Percentiles rank a stretch among this genome's conserved stretches.
Conservation (phyloP, 306 rosid genomes). For the Glycine soja region DNA sequence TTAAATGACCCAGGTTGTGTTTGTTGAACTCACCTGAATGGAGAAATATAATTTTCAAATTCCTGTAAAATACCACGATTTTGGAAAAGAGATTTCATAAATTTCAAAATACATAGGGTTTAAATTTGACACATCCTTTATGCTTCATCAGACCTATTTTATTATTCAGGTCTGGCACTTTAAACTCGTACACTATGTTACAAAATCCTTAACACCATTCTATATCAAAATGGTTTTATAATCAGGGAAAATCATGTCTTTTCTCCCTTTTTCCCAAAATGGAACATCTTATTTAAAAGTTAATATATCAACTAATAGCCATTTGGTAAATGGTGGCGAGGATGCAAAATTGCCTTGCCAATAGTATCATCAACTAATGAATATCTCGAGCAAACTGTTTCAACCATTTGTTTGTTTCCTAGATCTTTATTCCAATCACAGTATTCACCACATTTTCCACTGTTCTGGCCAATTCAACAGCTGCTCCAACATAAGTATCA, state of each 20-base stretch:
- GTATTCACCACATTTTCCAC: conserved; percentile 57
- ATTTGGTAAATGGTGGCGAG: conserved; percentile 26
- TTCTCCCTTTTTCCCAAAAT: conserved; percentile 25
- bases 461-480: conserved; percentile 74
- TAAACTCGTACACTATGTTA: background rate
- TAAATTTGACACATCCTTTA: background rate
- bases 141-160: conserved; percentile 34
- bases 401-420: conserved; percentile 10
- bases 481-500: conserved; percentile 79
- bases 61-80: background rate
- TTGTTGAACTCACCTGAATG: background rate
- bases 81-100: background rate
- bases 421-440: conserved; percentile 42
- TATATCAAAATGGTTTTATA: conserved; percentile 20
- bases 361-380: conserved; percentile 10
- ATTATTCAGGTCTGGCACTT: conserved; percentile 27
- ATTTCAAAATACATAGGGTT: background rate
- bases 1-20: background rate
- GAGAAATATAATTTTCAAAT: background rate
- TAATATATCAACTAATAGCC: background rate
- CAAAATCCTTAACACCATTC: conserved; percentile 36
- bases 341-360: conserved; percentile 33
- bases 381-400: conserved; percentile 40
- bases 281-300: conserved; percentile 32
- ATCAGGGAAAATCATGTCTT: conserved; percentile 16